These are phyloP conservation scores for Amanita rubescens DNA, from an alignment of 768 basidiomycete species.

Conservation along the genomic window DNA sequence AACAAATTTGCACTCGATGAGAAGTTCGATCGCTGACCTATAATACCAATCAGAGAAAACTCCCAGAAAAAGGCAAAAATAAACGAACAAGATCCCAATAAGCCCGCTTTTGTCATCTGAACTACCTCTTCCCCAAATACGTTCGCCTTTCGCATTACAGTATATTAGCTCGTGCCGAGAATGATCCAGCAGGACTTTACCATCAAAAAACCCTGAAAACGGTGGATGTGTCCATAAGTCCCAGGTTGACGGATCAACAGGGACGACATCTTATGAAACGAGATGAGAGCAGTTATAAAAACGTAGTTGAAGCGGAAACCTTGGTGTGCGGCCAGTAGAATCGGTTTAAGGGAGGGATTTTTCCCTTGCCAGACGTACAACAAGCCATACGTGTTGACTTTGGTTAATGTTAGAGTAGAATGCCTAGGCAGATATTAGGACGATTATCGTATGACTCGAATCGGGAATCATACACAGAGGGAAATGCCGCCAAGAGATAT, in stretches of 20 bases:
- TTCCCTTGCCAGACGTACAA: conserved; percentile 67
- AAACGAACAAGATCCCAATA: conserved; percentile 22
- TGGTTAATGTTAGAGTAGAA: conserved; percentile 48
- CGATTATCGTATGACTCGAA: not conserved
- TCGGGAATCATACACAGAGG: conserved; percentile 46
- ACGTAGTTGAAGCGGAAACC: conserved; percentile 25
- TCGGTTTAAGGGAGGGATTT: conserved; percentile 54
- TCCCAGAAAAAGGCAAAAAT: not conserved
- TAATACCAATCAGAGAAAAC: not conserved
- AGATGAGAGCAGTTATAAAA: conserved; percentile 1
- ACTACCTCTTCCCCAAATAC: conserved; percentile 44
- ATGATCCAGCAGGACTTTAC: conserved; percentile 16
- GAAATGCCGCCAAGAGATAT: conserved; percentile 46
- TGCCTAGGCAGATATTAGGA: conserved; percentile 33
- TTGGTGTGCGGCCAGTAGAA: conserved; percentile 64
- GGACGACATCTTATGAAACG: conserved; percentile 45
- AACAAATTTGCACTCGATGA: conserved; percentile 39
- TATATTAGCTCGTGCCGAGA: not conserved
- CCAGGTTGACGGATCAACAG: conserved; percentile 43
- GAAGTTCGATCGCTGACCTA: conserved; percentile 12
- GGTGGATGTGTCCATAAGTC: conserved; percentile 50
- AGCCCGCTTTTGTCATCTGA: conserved; percentile 38
- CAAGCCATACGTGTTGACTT: conserved; percentile 74
- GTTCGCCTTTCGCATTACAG: conserved; percentile 18
- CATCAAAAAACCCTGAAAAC: conserved; percentile 51